phyloP scores from a whole-genome alignment of 345 rosid species.

The Acer yangbiense region DNA sequence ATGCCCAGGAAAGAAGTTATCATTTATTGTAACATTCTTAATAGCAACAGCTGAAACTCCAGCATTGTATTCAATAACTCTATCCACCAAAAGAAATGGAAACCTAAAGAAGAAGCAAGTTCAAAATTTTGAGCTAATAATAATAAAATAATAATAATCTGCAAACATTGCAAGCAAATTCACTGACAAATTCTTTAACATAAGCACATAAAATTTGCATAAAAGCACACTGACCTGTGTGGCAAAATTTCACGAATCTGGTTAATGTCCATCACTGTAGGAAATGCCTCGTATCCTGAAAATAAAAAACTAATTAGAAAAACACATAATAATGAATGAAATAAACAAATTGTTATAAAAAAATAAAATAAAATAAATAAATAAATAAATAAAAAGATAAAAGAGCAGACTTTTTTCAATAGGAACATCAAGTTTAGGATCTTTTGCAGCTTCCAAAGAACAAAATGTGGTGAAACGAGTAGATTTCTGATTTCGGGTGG shows the following conservation, averaged over 20 bases:
- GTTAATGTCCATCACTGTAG: constrained; percentile 86
- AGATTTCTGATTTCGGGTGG: neutral
- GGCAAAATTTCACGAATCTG: constrained; percentile 90
- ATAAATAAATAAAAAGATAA: neutral
- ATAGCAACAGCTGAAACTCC: constrained; percentile 96
- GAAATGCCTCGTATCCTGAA: constrained; percentile 66
- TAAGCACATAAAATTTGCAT: too few species aligned
- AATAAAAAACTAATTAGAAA: neutral
- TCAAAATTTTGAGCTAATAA: neutral
- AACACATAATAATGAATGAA: neutral
- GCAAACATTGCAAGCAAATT: neutral
- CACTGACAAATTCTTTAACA: too few species aligned
- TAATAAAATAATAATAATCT: neutral
- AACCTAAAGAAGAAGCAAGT: constrained; percentile 48
- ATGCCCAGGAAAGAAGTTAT: constrained; percentile 99
- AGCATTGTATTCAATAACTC: constrained; percentile 91
- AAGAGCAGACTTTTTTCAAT: constrained; percentile 48
- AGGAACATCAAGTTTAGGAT: constrained; percentile 38
- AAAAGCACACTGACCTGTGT: constrained; percentile 52
- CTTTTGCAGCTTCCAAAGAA: constrained; percentile 37
- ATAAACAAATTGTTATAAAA: neutral
- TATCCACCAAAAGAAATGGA: constrained; percentile 97
- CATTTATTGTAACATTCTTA: constrained; percentile 96
- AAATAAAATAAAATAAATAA: too few species aligned
- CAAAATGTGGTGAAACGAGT: constrained; percentile 30